Evolutionary conservation across 2,329 filamentous ascomycete species (phyloP).

Genomic region (Tolypocladium tropicale): DNA sequence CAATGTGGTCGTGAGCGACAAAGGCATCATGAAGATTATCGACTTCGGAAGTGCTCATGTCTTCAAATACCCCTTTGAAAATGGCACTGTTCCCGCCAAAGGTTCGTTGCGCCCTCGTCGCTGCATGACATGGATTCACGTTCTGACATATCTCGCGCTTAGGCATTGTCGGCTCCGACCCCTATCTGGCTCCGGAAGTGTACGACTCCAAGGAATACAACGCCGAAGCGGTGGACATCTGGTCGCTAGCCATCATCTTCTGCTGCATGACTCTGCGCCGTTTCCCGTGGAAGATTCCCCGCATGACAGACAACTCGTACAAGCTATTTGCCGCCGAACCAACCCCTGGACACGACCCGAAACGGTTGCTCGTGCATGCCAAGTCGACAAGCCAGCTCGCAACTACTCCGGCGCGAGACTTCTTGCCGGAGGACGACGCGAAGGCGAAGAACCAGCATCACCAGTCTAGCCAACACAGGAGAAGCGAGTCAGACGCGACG

Average conservation of each 20-base stretch:
- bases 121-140: background rate
- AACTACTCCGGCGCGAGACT: constrained; percentile 28
- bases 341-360: constrained; percentile 59
- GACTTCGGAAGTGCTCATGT: constrained; percentile 97
- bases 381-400: constrained; percentile 33
- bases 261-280: constrained; percentile 95
- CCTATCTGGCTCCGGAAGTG: constrained; percentile 92
- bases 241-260: constrained; percentile 97
- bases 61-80: constrained; percentile 95
- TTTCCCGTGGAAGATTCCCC: constrained; percentile 95
- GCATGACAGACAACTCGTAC: constrained; percentile 86
- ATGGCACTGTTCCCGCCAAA: constrained; percentile 35
- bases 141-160: background rate
- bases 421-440: constrained; percentile 22
- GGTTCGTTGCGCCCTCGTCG: constrained; percentile 12
- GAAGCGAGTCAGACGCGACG: constrained; percentile 2
- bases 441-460: constrained; percentile 13
- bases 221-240: constrained; percentile 87
- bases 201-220: constrained; percentile 93
- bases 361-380: constrained; percentile 36
- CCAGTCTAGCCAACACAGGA: constrained; percentile 2
- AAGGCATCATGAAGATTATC: constrained; percentile 98
- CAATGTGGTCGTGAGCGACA: constrained; percentile 93
- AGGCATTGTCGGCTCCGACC: constrained; percentile 73
- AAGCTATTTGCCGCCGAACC: constrained; percentile 84